Evolutionary conservation across 2,329 filamentous ascomycete genomes (phyloP).

Genomic region (Paraphaeosphaeria sporulosa): DNA sequence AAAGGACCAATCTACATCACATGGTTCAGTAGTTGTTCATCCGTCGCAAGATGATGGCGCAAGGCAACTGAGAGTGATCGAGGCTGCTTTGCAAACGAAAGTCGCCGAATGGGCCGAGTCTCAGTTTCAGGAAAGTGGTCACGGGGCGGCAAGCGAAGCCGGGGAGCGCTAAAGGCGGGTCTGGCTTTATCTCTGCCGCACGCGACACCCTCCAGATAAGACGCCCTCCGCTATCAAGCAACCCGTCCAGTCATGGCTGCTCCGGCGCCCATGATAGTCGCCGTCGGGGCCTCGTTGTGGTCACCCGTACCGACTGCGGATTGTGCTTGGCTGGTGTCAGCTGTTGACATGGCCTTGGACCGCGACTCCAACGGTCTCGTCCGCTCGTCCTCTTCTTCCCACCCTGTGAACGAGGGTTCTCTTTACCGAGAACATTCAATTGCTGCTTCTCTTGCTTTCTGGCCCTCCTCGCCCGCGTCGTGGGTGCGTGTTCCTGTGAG

Average conservation of each 20-base stretch:
- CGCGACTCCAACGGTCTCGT: slow-evolving; percentile 26
- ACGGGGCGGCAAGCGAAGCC: neutral
- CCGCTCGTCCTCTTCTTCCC: neutral
- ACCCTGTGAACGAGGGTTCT: neutral
- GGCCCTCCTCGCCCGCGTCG: neutral
- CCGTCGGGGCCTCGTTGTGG: slow-evolving; percentile 17
- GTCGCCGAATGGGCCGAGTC: neutral
- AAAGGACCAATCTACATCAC: neutral
- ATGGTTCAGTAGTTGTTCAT: neutral
- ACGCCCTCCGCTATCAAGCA: slow-evolving; percentile 22
- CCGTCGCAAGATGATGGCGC: neutral
- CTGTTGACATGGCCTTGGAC: slow-evolving; percentile 4
- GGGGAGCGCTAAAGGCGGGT: slow-evolving; percentile 32
- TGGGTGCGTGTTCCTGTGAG: neutral
- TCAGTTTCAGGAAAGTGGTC: neutral
- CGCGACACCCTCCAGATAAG: slow-evolving; percentile 9
- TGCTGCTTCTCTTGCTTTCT: slow-evolving; percentile 2
- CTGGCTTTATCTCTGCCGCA: slow-evolving; percentile 8
- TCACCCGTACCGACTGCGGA: slow-evolving; percentile 33
- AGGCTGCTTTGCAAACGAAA: neutral
- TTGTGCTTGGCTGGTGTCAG: slow-evolving; percentile 1
- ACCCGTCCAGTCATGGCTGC: slow-evolving; percentile 27
- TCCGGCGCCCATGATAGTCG: slow-evolving; percentile 26
- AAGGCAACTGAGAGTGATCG: neutral
- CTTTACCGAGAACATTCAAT: neutral